phyloP scores from a whole-genome alignment of 108 stramenopile species.

The Parietichytrium sp. region DNA sequence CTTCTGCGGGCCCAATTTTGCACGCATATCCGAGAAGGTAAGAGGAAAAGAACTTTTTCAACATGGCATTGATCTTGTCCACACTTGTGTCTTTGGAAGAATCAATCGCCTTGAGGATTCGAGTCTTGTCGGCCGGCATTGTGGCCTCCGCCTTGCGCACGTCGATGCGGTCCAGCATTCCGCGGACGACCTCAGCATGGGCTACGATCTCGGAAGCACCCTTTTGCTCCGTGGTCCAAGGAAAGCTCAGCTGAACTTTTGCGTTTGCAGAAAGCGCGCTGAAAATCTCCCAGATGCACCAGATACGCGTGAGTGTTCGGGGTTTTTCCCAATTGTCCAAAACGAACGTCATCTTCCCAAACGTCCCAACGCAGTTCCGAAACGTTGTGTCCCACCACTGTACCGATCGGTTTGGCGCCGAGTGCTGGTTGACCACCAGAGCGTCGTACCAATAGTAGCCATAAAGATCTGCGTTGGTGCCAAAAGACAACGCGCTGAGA shows the following conservation, averaged over 20 bases:
- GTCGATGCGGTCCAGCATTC: background rate
- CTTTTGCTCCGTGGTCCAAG: background rate
- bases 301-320: background rate
- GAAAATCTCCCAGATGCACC: slow-evolving; percentile 35
- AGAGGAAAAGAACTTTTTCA: background rate
- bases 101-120: background rate
- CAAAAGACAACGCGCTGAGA: background rate
- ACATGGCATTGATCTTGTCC: background rate
- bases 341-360: background rate
- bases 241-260: slow-evolving; percentile 2
- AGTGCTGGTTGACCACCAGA: background rate
- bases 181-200: background rate
- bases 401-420: background rate
- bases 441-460: slow-evolving; percentile 19
- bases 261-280: background rate
- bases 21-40: background rate
- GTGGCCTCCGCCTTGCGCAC: background rate
- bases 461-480: background rate
- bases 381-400: slow-evolving; percentile 3
- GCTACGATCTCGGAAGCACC: background rate
- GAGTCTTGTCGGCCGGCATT: background rate
- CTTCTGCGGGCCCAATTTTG: background rate
- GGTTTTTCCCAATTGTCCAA: background rate
- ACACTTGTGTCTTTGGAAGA: background rate
- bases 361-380: slow-evolving; percentile 26